Conservation (phyloP, 495 filamentous ascomycete species). For the Tetracladium marchalianum region DNA sequence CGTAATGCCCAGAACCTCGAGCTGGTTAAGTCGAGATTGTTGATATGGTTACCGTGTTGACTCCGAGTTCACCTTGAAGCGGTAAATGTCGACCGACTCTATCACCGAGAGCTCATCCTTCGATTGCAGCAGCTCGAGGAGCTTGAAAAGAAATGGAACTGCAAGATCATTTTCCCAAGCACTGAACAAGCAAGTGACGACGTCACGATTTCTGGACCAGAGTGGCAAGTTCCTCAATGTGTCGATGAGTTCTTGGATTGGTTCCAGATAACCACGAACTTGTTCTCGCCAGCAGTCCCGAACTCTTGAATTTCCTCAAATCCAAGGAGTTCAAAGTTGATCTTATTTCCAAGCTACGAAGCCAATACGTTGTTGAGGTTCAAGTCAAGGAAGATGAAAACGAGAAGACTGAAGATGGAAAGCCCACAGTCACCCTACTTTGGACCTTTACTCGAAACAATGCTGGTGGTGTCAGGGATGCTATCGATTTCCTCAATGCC, state of each 20-base stretch:
- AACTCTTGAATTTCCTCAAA: conserved; percentile 68
- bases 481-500: conserved; percentile 84
- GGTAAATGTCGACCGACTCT: conserved; percentile 86
- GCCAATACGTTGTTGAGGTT: conserved; percentile 83
- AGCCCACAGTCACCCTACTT: conserved; percentile 37
- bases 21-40: conserved; percentile 96
- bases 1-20: conserved; percentile 95
- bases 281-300: conserved; percentile 60
- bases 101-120: conserved; percentile 85
- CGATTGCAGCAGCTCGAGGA: conserved; percentile 84
- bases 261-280: conserved; percentile 93
- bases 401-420: conserved; percentile 42
- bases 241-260: conserved; percentile 96
- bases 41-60: conserved; percentile 98
- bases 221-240: conserved; percentile 93
- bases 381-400: conserved; percentile 49
- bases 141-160: conserved; percentile 96
- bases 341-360: conserved; percentile 72
- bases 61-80: conserved; percentile 90
- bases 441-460: conserved; percentile 91
- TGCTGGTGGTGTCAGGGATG: conserved; percentile 88
- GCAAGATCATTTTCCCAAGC: conserved; percentile 94
- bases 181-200: conserved; percentile 95
- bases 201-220: conserved; percentile 87
- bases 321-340: conserved; percentile 68